Evolutionary conservation across 2,329 filamentous ascomycete genomes (phyloP), one percentile per base, ranked within the genome.

Genomic region (Lasiodiplodia sp.): DNA sequence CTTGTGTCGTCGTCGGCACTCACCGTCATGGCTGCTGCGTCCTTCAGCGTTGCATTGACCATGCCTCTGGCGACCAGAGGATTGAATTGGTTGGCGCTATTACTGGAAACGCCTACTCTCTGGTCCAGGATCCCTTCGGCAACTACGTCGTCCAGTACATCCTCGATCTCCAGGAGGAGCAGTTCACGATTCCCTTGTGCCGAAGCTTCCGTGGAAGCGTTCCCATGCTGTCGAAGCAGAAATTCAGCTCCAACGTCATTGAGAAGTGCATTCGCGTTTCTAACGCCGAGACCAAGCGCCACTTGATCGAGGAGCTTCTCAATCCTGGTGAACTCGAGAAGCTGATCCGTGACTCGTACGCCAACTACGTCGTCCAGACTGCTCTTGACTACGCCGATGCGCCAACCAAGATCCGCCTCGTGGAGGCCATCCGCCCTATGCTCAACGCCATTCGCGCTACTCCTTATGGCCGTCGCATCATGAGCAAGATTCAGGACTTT

Each of bases 61-160:
- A 99, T 80, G 95, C 96, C 40, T 92, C 93, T 63, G 94, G 93
- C 69, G 86, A 91, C 47, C 96, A 99, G 83, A 97, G 97, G 83
- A 86, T 90, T 69, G 91, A 92, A 83, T 87, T 99, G 71, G 94
- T 99, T 72, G 85, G 87, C 70, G 88, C 92, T 77, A 98, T 99
- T 79, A 97, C 94, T 0, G 86, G 90, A 67, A 91, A 97, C 77
- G 93, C 94, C n/a, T 92, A 93, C 72, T 85, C 91, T 47, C 88
- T 99, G 12, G 94, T 99, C 23, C 94, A 97, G 79, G 96, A 99
- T 79, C 95, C 96, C 0, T 99, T 97, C 74, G 96, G 96, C 77
- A 99, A 99, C 82, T 99, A 99, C 73, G 96, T 99, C 63, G 92
- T 99, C 63, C 96, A 99, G 83, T 99, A 99, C 83, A 98, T 99